Evolutionary conservation across 768 basidiomycete genomes (phyloP).

Genomic region (Rhizopogon vesiculosus): DNA sequence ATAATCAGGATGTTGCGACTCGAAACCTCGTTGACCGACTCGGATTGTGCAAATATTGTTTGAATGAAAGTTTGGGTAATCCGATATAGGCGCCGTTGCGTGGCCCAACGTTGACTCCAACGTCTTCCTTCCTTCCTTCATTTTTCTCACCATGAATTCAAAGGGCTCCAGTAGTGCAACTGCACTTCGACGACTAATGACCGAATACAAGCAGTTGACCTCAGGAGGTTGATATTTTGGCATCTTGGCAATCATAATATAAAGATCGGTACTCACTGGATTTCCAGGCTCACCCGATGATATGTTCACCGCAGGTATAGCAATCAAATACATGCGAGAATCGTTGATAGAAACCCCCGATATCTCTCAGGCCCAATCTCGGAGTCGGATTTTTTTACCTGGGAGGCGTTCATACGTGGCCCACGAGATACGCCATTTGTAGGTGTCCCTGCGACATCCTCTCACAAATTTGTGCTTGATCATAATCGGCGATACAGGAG

Average conservation of each 20-base stretch:
- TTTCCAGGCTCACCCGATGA: conserved; percentile 77
- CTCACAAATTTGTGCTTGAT: neutral
- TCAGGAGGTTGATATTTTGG: conserved; percentile 51
- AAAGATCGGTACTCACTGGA: neutral
- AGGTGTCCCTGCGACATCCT: conserved; percentile 24
- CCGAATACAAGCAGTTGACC: conserved; percentile 85
- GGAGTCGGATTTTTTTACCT: conserved; percentile 92
- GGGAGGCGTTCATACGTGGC: conserved; percentile 93
- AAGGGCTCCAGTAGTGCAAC: conserved; percentile 57
- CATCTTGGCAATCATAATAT: neutral
- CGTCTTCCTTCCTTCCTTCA: neutral
- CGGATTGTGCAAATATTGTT: neutral
- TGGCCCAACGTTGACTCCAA: neutral
- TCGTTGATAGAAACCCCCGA: neutral
- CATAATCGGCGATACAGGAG: conserved; percentile 48
- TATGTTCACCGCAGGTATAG: conserved; percentile 88
- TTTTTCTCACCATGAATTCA: conserved; percentile 38
- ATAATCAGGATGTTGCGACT: too few species aligned
- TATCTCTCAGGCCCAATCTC: conserved; percentile 66
- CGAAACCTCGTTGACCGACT: too few species aligned
- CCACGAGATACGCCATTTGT: conserved; percentile 95
- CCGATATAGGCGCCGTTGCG: neutral
- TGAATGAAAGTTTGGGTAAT: neutral
- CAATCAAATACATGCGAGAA: neutral
- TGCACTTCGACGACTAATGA: conserved; percentile 85